Base-by-base conservation (phyloP, 768 basidiomycete species). In the Mycena alexandri region DNA sequence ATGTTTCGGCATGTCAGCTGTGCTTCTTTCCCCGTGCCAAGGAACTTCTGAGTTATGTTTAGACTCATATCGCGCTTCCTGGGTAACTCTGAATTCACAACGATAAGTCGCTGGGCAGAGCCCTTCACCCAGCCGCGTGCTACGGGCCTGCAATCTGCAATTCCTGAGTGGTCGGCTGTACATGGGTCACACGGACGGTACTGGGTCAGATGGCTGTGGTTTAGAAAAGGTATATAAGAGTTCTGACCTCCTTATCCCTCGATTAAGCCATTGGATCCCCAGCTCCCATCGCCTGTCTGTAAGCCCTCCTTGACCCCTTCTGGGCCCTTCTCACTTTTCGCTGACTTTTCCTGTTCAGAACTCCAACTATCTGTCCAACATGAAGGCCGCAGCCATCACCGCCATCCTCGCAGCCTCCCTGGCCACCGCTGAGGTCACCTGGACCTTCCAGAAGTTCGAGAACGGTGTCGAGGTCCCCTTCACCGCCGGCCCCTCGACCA, bases 381-480 rank as follows among this genome's bases (percentile, higher is more conserved):
- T 65, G 63, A 65, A 65, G 63, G 44, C 41, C 56, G 55, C 63
- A 22, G 63, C 42, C 24, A 24, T 65, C 56, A 44, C 44, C 17
- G 63, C 63, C 48, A 22, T 65, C 56, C 48, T 65, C 56, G 54
- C 63, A 17, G 63, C 63, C 63, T 65, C 63, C 63, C 36, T 65
- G 46, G 63, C 48, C 48, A 25, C 46, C 47, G 54, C 63, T 14
- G 63, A 65, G 63, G 63, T 65, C 47, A 58, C 48, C 56, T 65
- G 63, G 63, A 57, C 63, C 24, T 65, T 65, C 63, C 33, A 65
- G 63, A 58, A 65, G 63, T 65, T 57, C 56, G 55, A 65, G 55
- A 58, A 65, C 55, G 63, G 56, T 55, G 56, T 59, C 47, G 56
- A 51, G 63, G 63, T 65, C 38, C 55, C 54, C 55, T 48, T 65